These are phyloP conservation scores for Pezicula neosporulosa DNA, from an alignment of 2,329 filamentous ascomycete genomes.

Conservation along the genomic window DNA sequence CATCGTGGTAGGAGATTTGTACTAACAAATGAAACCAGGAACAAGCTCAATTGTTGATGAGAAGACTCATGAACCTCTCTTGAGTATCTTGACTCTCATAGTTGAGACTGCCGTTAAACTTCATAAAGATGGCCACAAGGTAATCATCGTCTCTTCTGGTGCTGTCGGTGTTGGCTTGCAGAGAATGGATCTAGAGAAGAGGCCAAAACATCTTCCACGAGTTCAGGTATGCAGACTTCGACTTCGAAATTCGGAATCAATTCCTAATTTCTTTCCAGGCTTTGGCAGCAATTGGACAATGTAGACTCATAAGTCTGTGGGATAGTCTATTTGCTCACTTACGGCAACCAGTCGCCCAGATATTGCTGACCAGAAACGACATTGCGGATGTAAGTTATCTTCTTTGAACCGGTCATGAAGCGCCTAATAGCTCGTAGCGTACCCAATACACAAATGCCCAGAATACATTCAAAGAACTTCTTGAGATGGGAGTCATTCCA, in stretches of 20 bases:
- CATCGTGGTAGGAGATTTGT: not conserved
- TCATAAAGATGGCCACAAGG: constrained; percentile 85
- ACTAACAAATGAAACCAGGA: constrained; percentile 48
- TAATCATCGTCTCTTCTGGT: constrained; percentile 94
- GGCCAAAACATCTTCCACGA: constrained; percentile 86
- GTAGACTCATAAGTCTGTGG: constrained; percentile 92
- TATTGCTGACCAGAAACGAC: constrained; percentile 90
- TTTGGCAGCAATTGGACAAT: constrained; percentile 93
- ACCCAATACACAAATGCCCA: constrained; percentile 96
- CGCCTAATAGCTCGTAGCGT: constrained; percentile 45
- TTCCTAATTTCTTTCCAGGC: constrained; percentile 47
- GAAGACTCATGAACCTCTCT: constrained; percentile 85
- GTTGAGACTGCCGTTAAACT: constrained; percentile 90
- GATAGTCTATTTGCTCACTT: constrained; percentile 87
- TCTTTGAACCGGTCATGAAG: not conserved
- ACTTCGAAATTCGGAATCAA: not conserved
- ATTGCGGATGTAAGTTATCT: constrained; percentile 75
- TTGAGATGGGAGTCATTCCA: constrained; percentile 94
- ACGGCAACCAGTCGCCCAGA: constrained; percentile 88
- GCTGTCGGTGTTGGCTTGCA: constrained; percentile 92
- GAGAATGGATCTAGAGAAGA: constrained; percentile 81
- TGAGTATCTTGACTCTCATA: constrained; percentile 87
- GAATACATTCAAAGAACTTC: constrained; percentile 85
- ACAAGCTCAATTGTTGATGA: constrained; percentile 99
- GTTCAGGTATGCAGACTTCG: constrained; percentile 58